These are phyloP conservation scores for Arthrobotrys megalospora DNA, from an alignment of 2,329 filamentous ascomycete species.

Conservation along the genomic window DNA sequence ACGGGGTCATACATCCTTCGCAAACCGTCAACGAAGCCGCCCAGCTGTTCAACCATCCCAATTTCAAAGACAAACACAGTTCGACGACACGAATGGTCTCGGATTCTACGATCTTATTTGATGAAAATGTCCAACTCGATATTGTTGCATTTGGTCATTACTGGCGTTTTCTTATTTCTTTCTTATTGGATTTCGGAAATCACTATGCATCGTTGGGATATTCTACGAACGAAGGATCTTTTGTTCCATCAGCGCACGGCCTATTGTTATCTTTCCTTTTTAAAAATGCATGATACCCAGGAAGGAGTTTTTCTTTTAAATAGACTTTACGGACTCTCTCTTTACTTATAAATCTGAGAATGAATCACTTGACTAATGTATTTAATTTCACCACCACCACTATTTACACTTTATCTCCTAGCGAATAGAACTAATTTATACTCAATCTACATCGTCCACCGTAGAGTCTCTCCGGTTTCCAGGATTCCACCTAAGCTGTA, in stretches of 20 bases:
- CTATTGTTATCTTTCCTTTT: background rate
- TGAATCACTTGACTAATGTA: constrained; percentile 17
- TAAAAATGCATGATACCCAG: constrained; percentile 41
- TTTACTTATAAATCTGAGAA: constrained; percentile 17
- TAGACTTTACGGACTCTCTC: constrained; percentile 17
- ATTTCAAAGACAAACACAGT: constrained; percentile 26
- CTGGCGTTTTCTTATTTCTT: background rate
- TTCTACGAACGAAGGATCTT: constrained; percentile 4
- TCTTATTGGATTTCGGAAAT: constrained; percentile 18
- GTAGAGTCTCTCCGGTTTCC: constrained; percentile 45
- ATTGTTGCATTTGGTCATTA: background rate
- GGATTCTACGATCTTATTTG: constrained; percentile 55
- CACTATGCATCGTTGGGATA: background rate
- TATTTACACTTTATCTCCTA: background rate
- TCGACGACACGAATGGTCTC: constrained; percentile 22
- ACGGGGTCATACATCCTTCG: constrained; percentile 10
- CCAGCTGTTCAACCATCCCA: constrained; percentile 32
- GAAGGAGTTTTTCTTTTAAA: constrained; percentile 36
- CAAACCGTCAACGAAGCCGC: constrained; percentile 25
- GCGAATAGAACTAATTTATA: constrained; percentile 18
- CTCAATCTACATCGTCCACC: constrained; percentile 42
- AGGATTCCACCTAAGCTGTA: constrained; percentile 38
- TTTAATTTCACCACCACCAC: constrained; percentile 5
- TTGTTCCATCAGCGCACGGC: constrained; percentile 15
- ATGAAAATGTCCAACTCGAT: background rate